These are phyloP conservation scores for Pythium coloratum DNA, from an alignment of 352 stramenopile genomes.

Conservation along the genomic window DNA sequence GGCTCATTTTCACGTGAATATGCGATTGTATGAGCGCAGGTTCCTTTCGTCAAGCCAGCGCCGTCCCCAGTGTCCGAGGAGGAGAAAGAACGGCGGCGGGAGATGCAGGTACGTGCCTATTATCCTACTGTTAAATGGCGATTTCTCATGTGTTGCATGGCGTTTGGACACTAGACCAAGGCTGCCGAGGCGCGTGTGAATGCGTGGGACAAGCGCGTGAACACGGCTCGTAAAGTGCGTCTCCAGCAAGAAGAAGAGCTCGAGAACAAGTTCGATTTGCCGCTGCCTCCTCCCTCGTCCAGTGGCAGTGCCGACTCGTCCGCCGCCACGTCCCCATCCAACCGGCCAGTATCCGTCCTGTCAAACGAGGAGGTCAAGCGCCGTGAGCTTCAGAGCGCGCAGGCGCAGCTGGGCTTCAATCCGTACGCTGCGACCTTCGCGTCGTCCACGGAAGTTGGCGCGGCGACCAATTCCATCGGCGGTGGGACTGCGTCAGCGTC, in stretches of 20 bases:
- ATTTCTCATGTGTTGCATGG: too few species aligned
- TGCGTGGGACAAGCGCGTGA: slow-evolving; percentile 72
- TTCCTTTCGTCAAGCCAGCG: slow-evolving; percentile 47
- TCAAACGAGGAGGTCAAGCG: slow-evolving; percentile 68
- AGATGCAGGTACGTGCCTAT: slow-evolving; percentile 52
- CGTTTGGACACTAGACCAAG: slow-evolving; percentile 34
- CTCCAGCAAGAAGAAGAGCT: slow-evolving; percentile 53
- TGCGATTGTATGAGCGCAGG: slow-evolving; percentile 18
- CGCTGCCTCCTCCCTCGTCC: slow-evolving; percentile 20
- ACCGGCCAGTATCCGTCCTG: slow-evolving; percentile 28
- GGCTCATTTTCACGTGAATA: neutral
- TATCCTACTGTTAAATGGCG: neutral
- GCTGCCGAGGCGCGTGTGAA: slow-evolving; percentile 57
- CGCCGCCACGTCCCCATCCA: slow-evolving; percentile 15
- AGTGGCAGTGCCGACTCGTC: slow-evolving; percentile 1
- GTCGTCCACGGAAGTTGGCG: slow-evolving; percentile 54
- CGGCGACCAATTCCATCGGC: slow-evolving; percentile 58
- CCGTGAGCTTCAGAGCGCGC: slow-evolving; percentile 53
- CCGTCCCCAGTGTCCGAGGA: slow-evolving; percentile 47
- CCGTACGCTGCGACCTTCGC: slow-evolving; percentile 69
- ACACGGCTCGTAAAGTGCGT: slow-evolving; percentile 48
- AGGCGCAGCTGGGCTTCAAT: slow-evolving; percentile 70
- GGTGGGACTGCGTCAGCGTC: neutral
- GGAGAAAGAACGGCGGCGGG: slow-evolving; percentile 52
- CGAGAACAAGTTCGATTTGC: slow-evolving; percentile 41